These are phyloP conservation scores for Suillus variegatus DNA, from an alignment of 768 basidiomycete species.

Conservation along the genomic window DNA sequence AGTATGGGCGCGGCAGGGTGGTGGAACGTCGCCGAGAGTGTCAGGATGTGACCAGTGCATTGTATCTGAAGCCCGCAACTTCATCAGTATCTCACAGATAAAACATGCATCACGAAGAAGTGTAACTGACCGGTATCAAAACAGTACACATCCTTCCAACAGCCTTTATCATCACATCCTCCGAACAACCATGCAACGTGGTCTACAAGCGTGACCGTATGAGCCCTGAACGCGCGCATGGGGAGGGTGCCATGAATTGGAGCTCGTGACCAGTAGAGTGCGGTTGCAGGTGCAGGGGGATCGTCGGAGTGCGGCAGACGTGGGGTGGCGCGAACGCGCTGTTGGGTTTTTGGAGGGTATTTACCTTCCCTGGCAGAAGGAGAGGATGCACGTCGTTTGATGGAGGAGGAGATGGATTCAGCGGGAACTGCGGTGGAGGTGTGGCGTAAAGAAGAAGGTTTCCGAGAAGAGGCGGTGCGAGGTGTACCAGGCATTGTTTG, in stretches of 20 bases:
- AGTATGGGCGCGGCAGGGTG: slow-evolving; percentile 85
- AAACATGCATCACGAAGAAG: slow-evolving; percentile 3
- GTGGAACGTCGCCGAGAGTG: slow-evolving; percentile 74
- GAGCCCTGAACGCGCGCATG: slow-evolving; percentile 71
- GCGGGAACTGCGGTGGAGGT: slow-evolving; percentile 30
- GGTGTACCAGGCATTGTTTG: slow-evolving; percentile 27
- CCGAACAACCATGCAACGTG: slow-evolving; percentile 86
- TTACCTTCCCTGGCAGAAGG: slow-evolving; percentile 29
- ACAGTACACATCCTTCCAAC: slow-evolving; percentile 75
- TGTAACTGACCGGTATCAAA: slow-evolving; percentile 72
- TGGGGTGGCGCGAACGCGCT: slow-evolving; percentile 49
- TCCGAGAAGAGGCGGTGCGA: slow-evolving; percentile 27
- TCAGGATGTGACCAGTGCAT: slow-evolving; percentile 88
- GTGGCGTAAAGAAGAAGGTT: slow-evolving; percentile 33
- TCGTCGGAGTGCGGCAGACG: slow-evolving; percentile 64
- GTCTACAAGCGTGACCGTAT: slow-evolving; percentile 83
- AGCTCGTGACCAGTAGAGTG: slow-evolving; percentile 86
- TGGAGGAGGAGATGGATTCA: slow-evolving; percentile 24
- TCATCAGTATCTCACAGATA: neutral
- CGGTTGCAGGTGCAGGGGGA: slow-evolving; percentile 63
- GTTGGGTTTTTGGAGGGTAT: slow-evolving; percentile 16
- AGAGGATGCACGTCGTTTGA: slow-evolving; percentile 28
- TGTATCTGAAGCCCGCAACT: slow-evolving; percentile 53
- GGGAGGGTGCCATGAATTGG: slow-evolving; percentile 76
- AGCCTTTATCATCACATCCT: slow-evolving; percentile 81